Percentiles rank a stretch among this genome's conserved stretches.
These are phyloP conservation scores for Apiospora arundinis DNA, from an alignment of 2,329 filamentous ascomycete species.

Conservation along the genomic window DNA sequence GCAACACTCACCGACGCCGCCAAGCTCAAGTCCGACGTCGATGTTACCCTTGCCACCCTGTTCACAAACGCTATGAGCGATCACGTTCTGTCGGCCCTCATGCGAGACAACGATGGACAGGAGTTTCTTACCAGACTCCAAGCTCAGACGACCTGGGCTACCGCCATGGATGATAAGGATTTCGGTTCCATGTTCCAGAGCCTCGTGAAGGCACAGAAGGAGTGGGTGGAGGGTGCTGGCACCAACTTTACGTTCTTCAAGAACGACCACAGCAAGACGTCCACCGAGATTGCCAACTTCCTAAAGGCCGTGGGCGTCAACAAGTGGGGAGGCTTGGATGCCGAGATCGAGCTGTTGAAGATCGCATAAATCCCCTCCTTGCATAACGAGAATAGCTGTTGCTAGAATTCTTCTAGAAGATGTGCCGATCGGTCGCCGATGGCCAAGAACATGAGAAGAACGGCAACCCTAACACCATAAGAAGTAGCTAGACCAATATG, in stretches of 20 bases:
- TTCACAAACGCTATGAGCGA: background rate
- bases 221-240: background rate
- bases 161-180: background rate
- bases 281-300: background rate
- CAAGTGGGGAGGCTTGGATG: background rate
- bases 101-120: background rate
- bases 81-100: accelerated
- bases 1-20: background rate
- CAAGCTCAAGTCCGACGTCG: background rate
- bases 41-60: background rate
- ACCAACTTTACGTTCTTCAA: background rate
- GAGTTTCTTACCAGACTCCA: background rate
- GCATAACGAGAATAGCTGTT: background rate
- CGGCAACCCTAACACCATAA: background rate
- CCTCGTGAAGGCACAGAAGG: background rate
- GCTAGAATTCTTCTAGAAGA: background rate
- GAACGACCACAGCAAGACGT: background rate
- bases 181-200: background rate
- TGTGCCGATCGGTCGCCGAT: background rate
- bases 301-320: background rate
- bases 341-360: background rate
- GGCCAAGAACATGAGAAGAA: background rate
- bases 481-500: background rate
- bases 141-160: background rate
- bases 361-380: accelerated